Base-by-base conservation (phyloP, 1,284 basidiomycete genomes). In the Hymenochaete sp. region DNA sequence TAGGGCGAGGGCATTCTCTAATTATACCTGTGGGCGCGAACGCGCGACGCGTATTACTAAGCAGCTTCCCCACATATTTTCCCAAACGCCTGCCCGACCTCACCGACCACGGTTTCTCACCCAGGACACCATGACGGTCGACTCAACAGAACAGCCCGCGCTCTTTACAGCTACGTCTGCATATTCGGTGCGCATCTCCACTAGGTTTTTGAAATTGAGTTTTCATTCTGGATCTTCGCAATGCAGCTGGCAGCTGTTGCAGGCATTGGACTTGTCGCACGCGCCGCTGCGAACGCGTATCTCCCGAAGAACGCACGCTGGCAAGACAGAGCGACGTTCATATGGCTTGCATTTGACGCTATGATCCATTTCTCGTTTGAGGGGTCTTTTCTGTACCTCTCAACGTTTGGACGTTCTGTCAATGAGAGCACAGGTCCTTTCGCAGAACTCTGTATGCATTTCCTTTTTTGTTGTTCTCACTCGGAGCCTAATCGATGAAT, bases 321-420 rank as follows among this genome's bases (percentile, higher is more conserved):
- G 69, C 74, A 76, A 53, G 82, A 86, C 57, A 67, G 65, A 44
- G 72, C 69, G 48, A 77, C 80, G 3, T 88, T 84, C 62, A 71
- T 84, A 39, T 86, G 82, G 81, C 66, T 85, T 53, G 72, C 78
- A 8, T 89, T 87, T 53, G 82, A 88, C 57, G 82, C 76, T 2
- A 68, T 87, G 57, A 85, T 85, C 47, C 87, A 89, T 58, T 84
- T 86, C 61, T 70, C 69, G 1, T 78, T 86, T 48, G 87, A 90
- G 57, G 85, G 80, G 4, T 77, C 82, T 4, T 90, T 85, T 67
- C 65, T 90, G 29, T 87, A 75, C 59, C 67, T 82, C 37, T 87
- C 83, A 1, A 72, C 71, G 24, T 83, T 84, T 53, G 85, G 84
- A 19, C 65, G 80, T 36, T 72, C 78, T 45, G 84, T 87, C 11